A percentile compares a stretch with the other conserved stretches of the same genome.
Conservation (phyloP, 2,329 filamentous ascomycete genomes). For the Berkeleyomyces rouxiae region DNA sequence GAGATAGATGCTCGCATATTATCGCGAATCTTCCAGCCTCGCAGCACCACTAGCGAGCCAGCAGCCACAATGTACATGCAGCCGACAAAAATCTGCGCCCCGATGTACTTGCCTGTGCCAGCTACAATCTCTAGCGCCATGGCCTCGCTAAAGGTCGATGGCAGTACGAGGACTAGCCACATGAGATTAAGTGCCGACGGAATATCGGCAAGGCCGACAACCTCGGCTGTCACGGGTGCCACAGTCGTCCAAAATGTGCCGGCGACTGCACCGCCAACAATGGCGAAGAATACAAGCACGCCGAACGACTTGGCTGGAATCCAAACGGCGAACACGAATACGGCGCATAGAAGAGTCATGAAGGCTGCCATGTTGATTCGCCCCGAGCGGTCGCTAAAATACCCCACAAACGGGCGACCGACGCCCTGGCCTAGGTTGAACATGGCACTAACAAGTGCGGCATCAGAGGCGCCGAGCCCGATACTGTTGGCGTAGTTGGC, state of each 20-base stretch:
- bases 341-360: conserved; percentile 45
- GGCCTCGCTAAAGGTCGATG: conserved; percentile 50
- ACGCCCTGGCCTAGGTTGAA: conserved; percentile 52
- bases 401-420: conserved; percentile 55
- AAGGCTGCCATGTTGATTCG: conserved; percentile 55
- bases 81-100: conserved; percentile 41
- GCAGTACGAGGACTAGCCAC: conserved; percentile 56
- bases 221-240: conserved; percentile 54
- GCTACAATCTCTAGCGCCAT: conserved; percentile 41
- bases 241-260: conserved; percentile 58
- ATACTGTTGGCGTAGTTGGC: conserved; percentile 56
- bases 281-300: conserved; percentile 52
- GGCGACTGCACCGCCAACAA: conserved; percentile 53
- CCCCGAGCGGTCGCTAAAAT: conserved; percentile 53
- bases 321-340: conserved; percentile 58
- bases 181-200: conserved; percentile 52
- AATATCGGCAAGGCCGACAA: conserved; percentile 52
- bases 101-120: conserved; percentile 31
- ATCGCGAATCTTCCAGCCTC: conserved; percentile 24
- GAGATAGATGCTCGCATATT: conserved; percentile 4
- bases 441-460: conserved; percentile 54
- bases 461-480: conserved; percentile 49
- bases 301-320: conserved; percentile 46
- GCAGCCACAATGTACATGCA: conserved; percentile 40
- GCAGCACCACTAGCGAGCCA: conserved; percentile 20